Evolutionary conservation across 2,329 filamentous ascomycete genomes (phyloP).

Genomic region (Trichoderma harzianum): DNA sequence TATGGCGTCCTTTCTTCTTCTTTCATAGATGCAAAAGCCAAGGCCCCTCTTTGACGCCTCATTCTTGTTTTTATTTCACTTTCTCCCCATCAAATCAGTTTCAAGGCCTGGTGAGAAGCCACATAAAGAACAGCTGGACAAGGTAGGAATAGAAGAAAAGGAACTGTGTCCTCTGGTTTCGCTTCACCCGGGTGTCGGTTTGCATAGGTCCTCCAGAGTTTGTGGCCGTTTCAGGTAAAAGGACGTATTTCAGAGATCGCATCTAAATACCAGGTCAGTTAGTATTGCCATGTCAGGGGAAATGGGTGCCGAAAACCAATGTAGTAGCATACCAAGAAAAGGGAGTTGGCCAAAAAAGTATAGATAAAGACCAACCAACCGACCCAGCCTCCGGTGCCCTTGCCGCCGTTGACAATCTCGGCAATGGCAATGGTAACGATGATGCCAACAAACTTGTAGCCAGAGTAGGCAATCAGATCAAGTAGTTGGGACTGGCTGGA

Average conservation of each 20-base stretch:
- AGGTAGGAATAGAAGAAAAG: constrained; percentile 92
- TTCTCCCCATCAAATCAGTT: neutral
- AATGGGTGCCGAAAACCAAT: neutral
- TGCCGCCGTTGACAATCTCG: constrained; percentile 72
- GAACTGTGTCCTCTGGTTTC: constrained; percentile 85
- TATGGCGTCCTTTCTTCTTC: neutral
- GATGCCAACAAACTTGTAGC: constrained; percentile 98
- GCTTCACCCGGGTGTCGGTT: constrained; percentile 76
- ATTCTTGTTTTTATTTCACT: neutral
- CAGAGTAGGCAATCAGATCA: constrained; percentile 91
- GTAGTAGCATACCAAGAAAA: constrained; percentile 72
- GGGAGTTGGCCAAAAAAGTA: constrained; percentile 88
- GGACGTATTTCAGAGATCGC: constrained; percentile 90
- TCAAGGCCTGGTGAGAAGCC: constrained; percentile 56
- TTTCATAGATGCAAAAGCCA: neutral
- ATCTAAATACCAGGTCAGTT: constrained; percentile 53
- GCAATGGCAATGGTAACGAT: constrained; percentile 82
- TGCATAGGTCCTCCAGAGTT: constrained; percentile 63
- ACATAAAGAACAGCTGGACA: constrained; percentile 94
- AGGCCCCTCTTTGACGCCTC: neutral
- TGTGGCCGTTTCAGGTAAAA: constrained; percentile 76
- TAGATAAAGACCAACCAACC: constrained; percentile 89
- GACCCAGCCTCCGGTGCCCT: constrained; percentile 81
- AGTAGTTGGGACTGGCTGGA: constrained; percentile 90
- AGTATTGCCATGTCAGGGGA: neutral